phyloP scores from a whole-genome alignment of 352 stramenopile species.

The Pythium apleroticum region DNA sequence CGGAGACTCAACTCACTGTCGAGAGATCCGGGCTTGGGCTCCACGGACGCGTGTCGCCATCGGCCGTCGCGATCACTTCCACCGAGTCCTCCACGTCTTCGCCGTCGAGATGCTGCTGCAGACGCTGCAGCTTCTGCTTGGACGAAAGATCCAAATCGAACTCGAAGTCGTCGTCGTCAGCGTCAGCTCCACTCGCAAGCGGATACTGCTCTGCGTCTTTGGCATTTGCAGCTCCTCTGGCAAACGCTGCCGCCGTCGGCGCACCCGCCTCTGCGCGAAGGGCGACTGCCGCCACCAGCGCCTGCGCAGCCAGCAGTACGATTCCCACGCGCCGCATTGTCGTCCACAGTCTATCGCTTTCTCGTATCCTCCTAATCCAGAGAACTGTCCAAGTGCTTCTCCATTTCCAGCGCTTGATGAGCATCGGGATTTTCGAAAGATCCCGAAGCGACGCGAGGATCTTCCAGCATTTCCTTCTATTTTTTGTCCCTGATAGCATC shows the following conservation, averaged over 20 bases:
- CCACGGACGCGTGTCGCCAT: not conserved
- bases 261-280: not conserved
- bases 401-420: not conserved
- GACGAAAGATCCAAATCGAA: slow-evolving; percentile 30
- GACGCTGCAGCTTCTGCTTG: slow-evolving; percentile 19
- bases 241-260: not conserved
- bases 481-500: not conserved
- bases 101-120: slow-evolving; percentile 5
- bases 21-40: slow-evolving; percentile 9
- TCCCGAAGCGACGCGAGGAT: not conserved
- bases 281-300: not conserved
- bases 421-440: slow-evolving; percentile 5
- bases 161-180: slow-evolving; percentile 21
- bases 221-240: not conserved
- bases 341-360: not conserved
- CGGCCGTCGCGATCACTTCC: not conserved
- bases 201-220: not conserved
- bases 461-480: not conserved
- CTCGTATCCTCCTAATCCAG: not conserved
- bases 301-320: not conserved
- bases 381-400: not conserved
- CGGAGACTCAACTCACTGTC: slow-evolving; percentile 10
- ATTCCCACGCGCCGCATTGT: not conserved
- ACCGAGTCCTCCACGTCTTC: slow-evolving; percentile 6
- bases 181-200: slow-evolving; percentile 12